Conservation (phyloP, 1,139 yeast genomes). For the Pichia sp. region DNA sequence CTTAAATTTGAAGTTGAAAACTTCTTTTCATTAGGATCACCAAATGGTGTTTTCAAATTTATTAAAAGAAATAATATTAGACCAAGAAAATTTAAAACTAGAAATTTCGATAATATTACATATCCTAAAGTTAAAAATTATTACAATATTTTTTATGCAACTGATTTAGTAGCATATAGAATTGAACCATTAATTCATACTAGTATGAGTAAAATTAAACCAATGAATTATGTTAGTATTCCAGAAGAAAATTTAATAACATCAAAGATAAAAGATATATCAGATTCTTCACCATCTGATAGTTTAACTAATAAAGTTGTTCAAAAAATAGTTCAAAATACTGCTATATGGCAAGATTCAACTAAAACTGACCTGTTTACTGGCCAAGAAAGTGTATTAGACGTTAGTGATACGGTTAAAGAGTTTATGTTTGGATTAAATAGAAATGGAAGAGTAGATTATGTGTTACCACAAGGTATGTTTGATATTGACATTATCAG, state of each 20-base stretch:
- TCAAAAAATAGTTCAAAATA: conserved; percentile 16
- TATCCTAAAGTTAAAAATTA: conserved; percentile 52
- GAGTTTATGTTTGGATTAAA: conserved; percentile 43
- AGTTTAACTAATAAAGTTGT: conserved; percentile 27
- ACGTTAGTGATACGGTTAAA: conserved; percentile 28
- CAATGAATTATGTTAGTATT: conserved; percentile 44
- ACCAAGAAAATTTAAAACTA: conserved; percentile 28
- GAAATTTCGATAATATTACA: conserved; percentile 10
- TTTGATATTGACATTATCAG: conserved; percentile 73
- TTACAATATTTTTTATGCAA: conserved; percentile 78
- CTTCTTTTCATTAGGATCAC: conserved; percentile 80
- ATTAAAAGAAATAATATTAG: conserved; percentile 52
- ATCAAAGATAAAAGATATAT: conserved; percentile 40
- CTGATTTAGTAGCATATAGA: conserved; percentile 85
- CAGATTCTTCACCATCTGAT: conserved; percentile 28
- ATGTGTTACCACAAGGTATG: conserved; percentile 69
- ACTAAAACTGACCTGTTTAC: background rate
- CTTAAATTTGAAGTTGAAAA: conserved; percentile 68
- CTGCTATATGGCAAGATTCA: conserved; percentile 13
- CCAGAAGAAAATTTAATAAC: conserved; percentile 42
- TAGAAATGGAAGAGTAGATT: conserved; percentile 73
- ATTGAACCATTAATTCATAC: conserved; percentile 72
- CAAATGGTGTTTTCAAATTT: conserved; percentile 79
- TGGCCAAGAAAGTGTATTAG: conserved; percentile 15
- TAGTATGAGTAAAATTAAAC: conserved; percentile 48